Evolutionary conservation across 371 early-diverging fungal genomes (phyloP).

Genomic region (Thermomucor indicae-seudaticae): DNA sequence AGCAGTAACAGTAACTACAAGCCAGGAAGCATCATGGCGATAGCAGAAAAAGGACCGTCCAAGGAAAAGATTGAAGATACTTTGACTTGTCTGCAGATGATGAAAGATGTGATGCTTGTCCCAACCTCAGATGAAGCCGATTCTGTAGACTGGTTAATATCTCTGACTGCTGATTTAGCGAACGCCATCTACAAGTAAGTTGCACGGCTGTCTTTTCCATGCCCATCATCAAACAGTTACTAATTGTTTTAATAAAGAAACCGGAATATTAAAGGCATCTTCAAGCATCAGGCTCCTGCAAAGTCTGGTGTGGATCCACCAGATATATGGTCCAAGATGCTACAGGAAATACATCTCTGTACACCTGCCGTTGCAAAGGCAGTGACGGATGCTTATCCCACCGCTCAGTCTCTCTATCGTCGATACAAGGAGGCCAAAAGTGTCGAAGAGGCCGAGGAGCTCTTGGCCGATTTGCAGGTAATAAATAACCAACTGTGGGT

Average conservation of each 20-base stretch:
- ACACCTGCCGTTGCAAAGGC: constrained; percentile 56
- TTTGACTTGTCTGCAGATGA: constrained; percentile 37
- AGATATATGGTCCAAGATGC: constrained; percentile 63
- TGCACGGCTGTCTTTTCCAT: too few relatives aligned
- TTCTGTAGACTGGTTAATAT: constrained; percentile 43
- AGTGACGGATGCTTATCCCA: constrained; percentile 52
- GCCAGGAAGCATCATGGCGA: constrained; percentile 1
- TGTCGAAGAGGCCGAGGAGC: constrained; percentile 15
- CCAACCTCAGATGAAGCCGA: constrained; percentile 48
- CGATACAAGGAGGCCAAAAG: constrained; percentile 37
- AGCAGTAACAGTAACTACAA: constrained; percentile 1
- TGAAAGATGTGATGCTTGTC: constrained; percentile 41
- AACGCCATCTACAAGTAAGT: constrained; percentile 56
- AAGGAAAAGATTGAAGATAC: constrained; percentile 31
- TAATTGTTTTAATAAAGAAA: background rate
- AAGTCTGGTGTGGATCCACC: constrained; percentile 37
- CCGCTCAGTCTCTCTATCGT: constrained; percentile 46
- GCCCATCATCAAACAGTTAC: background rate
- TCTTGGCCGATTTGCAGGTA: constrained; percentile 47
- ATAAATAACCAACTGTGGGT: too few relatives aligned
- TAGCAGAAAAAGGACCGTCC: constrained; percentile 17
- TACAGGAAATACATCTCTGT: constrained; percentile 64
- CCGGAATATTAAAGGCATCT: background rate
- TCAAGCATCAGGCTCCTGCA: constrained; percentile 4
- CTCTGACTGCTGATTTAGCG: constrained; percentile 61